These are phyloP conservation scores for Aspergillus tanneri DNA, from an alignment of 2,329 filamentous ascomycete species.

Conservation along the genomic window DNA sequence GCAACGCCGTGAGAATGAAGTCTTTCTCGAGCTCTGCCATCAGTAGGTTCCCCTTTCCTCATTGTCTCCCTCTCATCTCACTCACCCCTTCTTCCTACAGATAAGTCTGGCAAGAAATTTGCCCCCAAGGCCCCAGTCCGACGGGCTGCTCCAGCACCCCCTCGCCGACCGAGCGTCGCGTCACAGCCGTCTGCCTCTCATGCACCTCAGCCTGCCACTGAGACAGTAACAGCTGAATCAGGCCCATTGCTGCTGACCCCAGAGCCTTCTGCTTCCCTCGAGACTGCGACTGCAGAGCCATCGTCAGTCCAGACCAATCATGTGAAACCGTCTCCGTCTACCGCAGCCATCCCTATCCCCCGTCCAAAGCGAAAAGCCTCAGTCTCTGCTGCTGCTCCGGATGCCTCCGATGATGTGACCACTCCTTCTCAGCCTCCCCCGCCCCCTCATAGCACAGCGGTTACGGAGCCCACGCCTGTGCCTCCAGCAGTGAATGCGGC, in stretches of 20 bases:
- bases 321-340: conserved; percentile 7
- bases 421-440: conserved; percentile 21
- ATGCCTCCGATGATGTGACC: conserved; percentile 12
- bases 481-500: conserved; percentile 17
- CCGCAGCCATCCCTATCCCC: conserved; percentile 29
- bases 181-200: conserved; percentile 33
- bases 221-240: conserved; percentile 19
- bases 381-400: conserved; percentile 18
- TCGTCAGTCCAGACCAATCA: conserved; percentile 4
- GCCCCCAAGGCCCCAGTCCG: conserved; percentile 68
- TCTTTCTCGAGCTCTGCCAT: conserved; percentile 57
- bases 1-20: conserved; percentile 40
- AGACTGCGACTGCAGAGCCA: conserved; percentile 24
- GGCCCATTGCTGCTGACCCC: conserved; percentile 10
- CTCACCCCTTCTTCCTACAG: conserved; percentile 27
- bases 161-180: conserved; percentile 41
- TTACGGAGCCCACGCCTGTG: conserved; percentile 15
- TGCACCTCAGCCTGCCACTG: conserved; percentile 24
- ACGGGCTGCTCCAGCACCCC: conserved; percentile 48
- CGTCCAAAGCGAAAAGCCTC: conserved; percentile 29
- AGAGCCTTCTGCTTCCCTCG: conserved; percentile 14
- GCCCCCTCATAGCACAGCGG: conserved; percentile 15
- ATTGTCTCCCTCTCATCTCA: not conserved
- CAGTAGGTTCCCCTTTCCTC: conserved; percentile 37
- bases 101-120: conserved; percentile 73